Evolutionary conservation across 2,329 filamentous ascomycete species (phyloP).

Genomic region (Gnomoniopsis sp.): DNA sequence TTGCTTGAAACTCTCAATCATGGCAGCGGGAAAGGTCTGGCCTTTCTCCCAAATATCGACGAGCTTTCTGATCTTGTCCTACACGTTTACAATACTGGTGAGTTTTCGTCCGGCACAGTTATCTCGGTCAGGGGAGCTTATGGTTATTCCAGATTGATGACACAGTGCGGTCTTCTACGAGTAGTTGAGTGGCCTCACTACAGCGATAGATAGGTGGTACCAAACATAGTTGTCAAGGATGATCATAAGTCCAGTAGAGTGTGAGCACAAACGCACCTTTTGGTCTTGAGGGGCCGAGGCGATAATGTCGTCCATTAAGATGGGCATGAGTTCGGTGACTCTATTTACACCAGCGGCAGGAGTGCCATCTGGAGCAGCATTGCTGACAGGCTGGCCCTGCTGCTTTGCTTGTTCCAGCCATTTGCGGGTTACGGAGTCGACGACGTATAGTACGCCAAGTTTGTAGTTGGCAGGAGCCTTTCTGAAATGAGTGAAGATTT

Average conservation of each 20-base stretch:
- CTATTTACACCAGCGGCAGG: conserved; percentile 93
- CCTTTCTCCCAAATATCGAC: conserved; percentile 98
- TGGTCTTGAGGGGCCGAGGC: conserved; percentile 85
- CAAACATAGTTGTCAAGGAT: conserved; percentile 3
- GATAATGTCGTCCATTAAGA: conserved; percentile 93
- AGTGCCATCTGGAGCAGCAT: conserved; percentile 81
- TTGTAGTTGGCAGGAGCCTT: conserved; percentile 94
- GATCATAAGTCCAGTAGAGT: neutral
- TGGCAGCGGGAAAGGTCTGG: conserved; percentile 77
- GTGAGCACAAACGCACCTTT: conserved; percentile 69
- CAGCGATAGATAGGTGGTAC: conserved; percentile 12
- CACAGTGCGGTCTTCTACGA: conserved; percentile 7
- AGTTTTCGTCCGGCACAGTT: conserved; percentile 28
- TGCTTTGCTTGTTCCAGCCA: conserved; percentile 96
- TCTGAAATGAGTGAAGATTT: conserved; percentile 96
- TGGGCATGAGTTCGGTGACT: conserved; percentile 91
- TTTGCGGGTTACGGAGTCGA: conserved; percentile 99
- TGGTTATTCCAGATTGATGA: neutral
- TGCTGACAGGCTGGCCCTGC: conserved; percentile 76
- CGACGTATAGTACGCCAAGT: conserved; percentile 97
- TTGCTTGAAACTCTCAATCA: conserved; percentile 80
- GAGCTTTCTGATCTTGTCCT: conserved; percentile 95
- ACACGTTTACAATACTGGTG: conserved; percentile 48
- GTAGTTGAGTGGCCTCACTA: conserved; percentile 18
- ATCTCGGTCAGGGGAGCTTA: neutral